Base-by-base conservation (phyloP, 177 flowering plant species). In the Tripterygium wilfordii region DNA sequence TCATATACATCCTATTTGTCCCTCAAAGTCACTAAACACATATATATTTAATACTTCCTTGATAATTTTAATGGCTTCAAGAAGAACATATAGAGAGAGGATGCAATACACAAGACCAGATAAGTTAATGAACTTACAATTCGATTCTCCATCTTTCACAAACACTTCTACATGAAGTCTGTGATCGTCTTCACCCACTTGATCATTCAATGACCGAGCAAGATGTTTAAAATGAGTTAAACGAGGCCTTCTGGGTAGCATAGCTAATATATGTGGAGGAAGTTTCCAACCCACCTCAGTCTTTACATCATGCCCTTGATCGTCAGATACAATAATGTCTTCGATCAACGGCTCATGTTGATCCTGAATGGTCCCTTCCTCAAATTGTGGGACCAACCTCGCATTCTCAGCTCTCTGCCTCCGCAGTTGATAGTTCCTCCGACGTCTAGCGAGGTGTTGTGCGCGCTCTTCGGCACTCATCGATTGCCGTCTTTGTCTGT, bases 401-500 rank as follows among this genome's bases (percentile, higher is more conserved):
- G 62, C 45, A 52, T 41, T 50, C 27, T 43, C 60, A 51, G 64
- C 66, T 56, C 70, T 66, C 30, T 55, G 53, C 45, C 80, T 60
- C 39, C 83, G 21, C 5, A 78, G 48, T 36, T 67, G 83, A 52
- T 78, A 78, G 46, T 78, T 78, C 30, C 61, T 60, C 12, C 83
- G 80, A 43, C 83, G 80, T 43, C 78, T 64, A 16, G 80, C 83
- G n/a, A 78, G 75, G 57, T 75, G 80, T 41, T 50, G 58, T 15
- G 75, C 80, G 29, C 74, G 69, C 47, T 78, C 72, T 45, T 78
- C 76, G 26, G 40, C 40, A 15, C 63, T 78, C 80, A 78, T 75
- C 15, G 79, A 62, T 24, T 69, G 72, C 46, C 83, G 67, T 49
- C 78, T 72, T 16, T 69, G 68, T 30, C 78, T 63, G 46, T 78